Conservation (phyloP, 768 basidiomycete species). For the Xerocomus potaroensis region DNA sequence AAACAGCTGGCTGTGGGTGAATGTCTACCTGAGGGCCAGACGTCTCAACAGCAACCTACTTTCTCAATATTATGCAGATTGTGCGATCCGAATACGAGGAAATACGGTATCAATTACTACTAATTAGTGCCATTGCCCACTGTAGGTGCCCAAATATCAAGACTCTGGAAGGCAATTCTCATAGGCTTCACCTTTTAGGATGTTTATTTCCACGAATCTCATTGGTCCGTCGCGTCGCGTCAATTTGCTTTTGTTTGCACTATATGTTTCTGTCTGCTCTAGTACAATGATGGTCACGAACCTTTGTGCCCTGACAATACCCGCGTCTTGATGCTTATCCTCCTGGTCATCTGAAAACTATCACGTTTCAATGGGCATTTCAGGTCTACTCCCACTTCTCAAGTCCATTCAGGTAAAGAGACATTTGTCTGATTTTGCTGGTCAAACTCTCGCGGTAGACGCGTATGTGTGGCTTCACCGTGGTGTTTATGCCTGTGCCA, state of each 20-base stretch:
- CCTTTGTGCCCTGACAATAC: conserved; percentile 6
- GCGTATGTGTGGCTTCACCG: conserved; percentile 94
- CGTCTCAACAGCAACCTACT: no score
- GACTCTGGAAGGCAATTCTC: no score
- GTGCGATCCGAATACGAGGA: no score
- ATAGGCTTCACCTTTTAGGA: no score
- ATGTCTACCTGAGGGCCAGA: no score
- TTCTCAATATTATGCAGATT: no score
- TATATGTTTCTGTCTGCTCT: background rate
- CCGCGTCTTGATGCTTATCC: conserved; percentile 1
- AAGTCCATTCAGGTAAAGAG: conserved; percentile 81
- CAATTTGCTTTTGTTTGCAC: conserved; percentile 28
- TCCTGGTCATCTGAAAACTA: background rate
- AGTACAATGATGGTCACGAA: background rate
- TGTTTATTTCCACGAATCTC: background rate
- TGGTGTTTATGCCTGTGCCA: conserved; percentile 86
- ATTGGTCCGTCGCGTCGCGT: conserved; percentile 27
- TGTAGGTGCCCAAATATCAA: no score
- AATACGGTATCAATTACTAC: no score
- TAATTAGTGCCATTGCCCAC: no score
- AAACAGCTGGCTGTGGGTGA: no score
- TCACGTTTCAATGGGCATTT: conserved; percentile 75
- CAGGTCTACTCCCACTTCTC: conserved; percentile 83
- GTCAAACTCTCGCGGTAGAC: conserved; percentile 87
- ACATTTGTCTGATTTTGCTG: conserved; percentile 77